Evolutionary conservation across 257 asterid genomes (phyloP).

Genomic region (Nicotiana knightiana): DNA sequence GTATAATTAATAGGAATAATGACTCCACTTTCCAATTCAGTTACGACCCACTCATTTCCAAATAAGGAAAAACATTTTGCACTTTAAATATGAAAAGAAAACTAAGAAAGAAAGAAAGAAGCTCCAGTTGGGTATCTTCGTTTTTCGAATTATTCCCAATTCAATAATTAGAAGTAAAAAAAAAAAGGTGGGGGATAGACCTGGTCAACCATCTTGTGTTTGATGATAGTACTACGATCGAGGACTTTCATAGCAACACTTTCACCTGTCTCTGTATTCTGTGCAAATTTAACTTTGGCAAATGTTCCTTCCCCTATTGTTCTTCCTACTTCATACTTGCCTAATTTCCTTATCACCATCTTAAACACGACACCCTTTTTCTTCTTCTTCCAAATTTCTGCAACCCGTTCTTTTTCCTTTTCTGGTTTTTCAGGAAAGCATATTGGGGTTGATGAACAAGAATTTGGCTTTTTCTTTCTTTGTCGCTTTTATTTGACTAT

Average conservation of each 20-base stretch:
- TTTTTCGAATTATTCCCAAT: background rate
- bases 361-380: constrained; percentile 1
- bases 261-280: constrained; percentile 95
- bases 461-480: background rate
- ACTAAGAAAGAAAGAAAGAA: too few relatives aligned
- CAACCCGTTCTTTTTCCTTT: background rate
- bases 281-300: constrained; percentile 98
- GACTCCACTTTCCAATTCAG: background rate
- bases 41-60: too few relatives aligned
- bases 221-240: constrained; percentile 91
- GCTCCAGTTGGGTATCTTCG: background rate
- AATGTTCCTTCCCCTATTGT: constrained; percentile 97
- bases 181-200: constrained; percentile 15
- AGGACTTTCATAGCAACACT: constrained; percentile 99
- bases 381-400: background rate
- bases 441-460: background rate
- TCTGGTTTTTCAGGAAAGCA: background rate
- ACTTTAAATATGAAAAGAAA: background rate
- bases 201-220: constrained; percentile 98
- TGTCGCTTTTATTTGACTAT: background rate
- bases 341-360: constrained; percentile 95
- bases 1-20: background rate
- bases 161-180: background rate
- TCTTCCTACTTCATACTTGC: constrained; percentile 96
- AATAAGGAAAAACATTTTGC: background rate